Evolutionary conservation across 2,329 filamentous ascomycete genomes (phyloP), one percentile per base, ranked within the genome.

Genomic region (Cytospora piceae): DNA sequence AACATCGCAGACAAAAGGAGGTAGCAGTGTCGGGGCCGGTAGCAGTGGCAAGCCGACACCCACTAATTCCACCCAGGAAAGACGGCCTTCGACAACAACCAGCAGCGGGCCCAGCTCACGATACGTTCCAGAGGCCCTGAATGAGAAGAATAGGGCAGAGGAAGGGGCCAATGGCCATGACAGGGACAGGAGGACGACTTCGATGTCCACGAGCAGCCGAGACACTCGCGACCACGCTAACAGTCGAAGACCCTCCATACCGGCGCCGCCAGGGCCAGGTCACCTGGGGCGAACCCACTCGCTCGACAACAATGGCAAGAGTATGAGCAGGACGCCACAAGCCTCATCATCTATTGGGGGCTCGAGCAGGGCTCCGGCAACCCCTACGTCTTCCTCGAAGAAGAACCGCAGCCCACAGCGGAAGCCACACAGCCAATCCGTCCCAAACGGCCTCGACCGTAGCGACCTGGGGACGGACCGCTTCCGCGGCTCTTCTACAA

Each of bases 361-460:
- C 3, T 46, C 55, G 17, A 58, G 49, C 12, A 52, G 63, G 53
- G 54, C 62, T 14, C 27, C 64, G n/a, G 17, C 59, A 17, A 46
- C 31, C 7, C 58, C 62, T 3, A 49, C 57, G 15, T 39, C 54
- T 6, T 67, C 65, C 34, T 46, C 63, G 8, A 54, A 63, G 37
- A 67, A 63, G 63, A 67, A 60, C 22, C 66, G 66, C 55, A 67
- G 66, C 34, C 66, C 66, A 2, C 59, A 63, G 63, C 56, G 63
- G n/a, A 65, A 66, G 31, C 59, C 63, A 12, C 59, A 65, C 56
- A 67, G 66, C 59, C 63, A 63, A 39, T 66, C 63, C 7, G 55
- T 58, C 20, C 66, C 66, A 2, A 54, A 53, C 7, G 58, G 58
- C n/a, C 42, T 67, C 57, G 58, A 58, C 52, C 65, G 65, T 20